phyloP scores from a whole-genome alignment of 192 early-diverging fungal genomes.

The Phycomyces blakesleeanus region DNA sequence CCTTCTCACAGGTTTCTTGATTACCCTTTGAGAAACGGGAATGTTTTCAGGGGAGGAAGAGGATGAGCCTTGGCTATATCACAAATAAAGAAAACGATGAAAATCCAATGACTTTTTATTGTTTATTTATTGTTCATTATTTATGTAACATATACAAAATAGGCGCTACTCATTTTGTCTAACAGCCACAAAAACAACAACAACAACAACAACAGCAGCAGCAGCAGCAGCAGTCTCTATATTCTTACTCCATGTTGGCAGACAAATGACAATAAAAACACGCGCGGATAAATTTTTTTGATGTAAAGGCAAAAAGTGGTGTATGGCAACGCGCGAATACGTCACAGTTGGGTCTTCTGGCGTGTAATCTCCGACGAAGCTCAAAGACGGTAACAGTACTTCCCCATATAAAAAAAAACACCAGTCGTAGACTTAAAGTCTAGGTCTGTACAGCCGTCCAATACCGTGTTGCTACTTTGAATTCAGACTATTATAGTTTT shows the following conservation, averaged over 20 bases:
- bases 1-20: background rate
- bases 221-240: background rate
- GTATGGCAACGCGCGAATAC: background rate
- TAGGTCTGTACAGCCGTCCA: no score
- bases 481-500: no score
- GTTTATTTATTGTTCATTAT: background rate
- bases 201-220: background rate
- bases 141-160: no score
- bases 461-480: no score
- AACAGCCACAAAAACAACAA: background rate
- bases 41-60: background rate
- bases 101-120: background rate
- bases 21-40: background rate
- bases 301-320: background rate
- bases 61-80: background rate
- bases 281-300: background rate
- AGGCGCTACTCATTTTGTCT: no score
- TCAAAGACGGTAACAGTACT: no score
- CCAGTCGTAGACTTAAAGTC: no score
- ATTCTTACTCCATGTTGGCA: conserved; percentile 1
- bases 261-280: background rate
- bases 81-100: background rate
- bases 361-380: conserved; percentile 1
- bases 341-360: background rate
- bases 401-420: no score